A percentile compares a stretch with the other conserved stretches of the same genome.
Evolutionary conservation across 495 filamentous ascomycete genomes (phyloP).

Genomic region (Lindgomyces ingoldianus): DNA sequence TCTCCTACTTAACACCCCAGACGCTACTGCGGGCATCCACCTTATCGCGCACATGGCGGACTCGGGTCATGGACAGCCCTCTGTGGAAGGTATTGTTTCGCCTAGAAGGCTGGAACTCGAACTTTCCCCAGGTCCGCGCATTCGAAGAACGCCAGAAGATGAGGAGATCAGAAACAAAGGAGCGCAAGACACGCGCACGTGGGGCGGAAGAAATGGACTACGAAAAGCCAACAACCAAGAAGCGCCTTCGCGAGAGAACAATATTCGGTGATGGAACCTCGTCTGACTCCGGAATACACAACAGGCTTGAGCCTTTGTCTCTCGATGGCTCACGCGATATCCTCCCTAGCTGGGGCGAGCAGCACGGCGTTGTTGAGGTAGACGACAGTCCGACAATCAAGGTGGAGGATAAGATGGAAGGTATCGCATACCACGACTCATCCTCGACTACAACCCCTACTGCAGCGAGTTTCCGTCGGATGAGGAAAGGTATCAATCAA

Average conservation of each 20-base stretch:
- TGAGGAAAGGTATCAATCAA: not conserved
- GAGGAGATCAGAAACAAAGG: slow-evolving; percentile 46
- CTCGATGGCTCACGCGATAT: slow-evolving; percentile 28
- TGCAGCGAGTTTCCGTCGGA: slow-evolving; percentile 1
- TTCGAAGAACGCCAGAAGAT: slow-evolving; percentile 65
- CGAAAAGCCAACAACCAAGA: slow-evolving; percentile 55
- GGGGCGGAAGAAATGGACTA: slow-evolving; percentile 50
- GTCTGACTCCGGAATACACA: slow-evolving; percentile 20
- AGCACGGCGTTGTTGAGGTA: slow-evolving; percentile 48
- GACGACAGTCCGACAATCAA: slow-evolving; percentile 40
- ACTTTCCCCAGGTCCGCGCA: slow-evolving; percentile 61
- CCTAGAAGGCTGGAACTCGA: slow-evolving; percentile 79
- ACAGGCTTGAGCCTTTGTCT: slow-evolving; percentile 27
- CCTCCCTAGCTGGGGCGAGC: slow-evolving; percentile 42
- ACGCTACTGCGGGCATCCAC: slow-evolving; percentile 76
- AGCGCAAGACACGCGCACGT: slow-evolving; percentile 48
- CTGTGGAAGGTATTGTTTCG: slow-evolving; percentile 84
- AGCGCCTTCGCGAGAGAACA: slow-evolving; percentile 52
- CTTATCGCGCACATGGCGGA: slow-evolving; percentile 79
- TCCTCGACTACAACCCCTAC: slow-evolving; percentile 1
- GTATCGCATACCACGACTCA: slow-evolving; percentile 34
- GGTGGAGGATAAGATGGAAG: slow-evolving; percentile 38
- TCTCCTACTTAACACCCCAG: slow-evolving; percentile 76
- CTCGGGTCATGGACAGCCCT: slow-evolving; percentile 75
- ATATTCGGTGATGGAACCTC: slow-evolving; percentile 44